phyloP scores from a whole-genome alignment of 208 protist genomes.

The Sergeia podlipaevii region DNA sequence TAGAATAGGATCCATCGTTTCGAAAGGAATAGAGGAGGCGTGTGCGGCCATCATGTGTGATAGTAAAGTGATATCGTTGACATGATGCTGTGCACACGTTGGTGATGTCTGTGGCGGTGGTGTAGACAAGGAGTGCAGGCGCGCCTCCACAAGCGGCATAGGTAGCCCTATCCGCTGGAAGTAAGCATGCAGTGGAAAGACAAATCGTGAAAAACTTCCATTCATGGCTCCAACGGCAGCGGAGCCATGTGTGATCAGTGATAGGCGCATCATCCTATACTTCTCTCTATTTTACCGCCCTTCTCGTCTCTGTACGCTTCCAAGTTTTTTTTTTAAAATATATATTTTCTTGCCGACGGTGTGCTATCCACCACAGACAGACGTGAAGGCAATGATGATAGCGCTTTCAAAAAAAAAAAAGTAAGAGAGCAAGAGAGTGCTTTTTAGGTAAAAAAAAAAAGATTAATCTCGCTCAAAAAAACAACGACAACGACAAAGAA shows the following conservation, averaged over 20 bases:
- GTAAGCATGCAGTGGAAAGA: conserved; percentile 21
- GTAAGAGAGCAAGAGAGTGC: not conserved
- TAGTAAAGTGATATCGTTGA: conserved; percentile 10
- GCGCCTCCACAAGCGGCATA: not conserved
- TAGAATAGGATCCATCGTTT: conserved; percentile 12
- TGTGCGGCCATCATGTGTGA: conserved; percentile 8
- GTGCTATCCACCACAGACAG: not conserved
- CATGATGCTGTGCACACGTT: conserved; percentile 3
- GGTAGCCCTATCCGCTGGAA: conserved; percentile 21
- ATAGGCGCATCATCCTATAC: too few species aligned
- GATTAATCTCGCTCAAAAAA: too few species aligned
- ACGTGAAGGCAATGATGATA: not conserved
- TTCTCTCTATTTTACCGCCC: too few species aligned
- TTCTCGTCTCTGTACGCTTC: too few species aligned
- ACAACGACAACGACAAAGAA: too few species aligned
- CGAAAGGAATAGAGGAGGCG: conserved; percentile 16
- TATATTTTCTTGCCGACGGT: not conserved
- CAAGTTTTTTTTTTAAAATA: too few species aligned
- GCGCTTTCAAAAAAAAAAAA: too few species aligned
- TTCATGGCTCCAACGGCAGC: too few species aligned
- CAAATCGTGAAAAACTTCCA: not conserved
- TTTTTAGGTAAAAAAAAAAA: not conserved
- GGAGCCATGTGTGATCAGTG: not conserved
- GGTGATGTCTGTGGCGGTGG: not conserved
- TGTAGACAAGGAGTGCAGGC: conserved; percentile 1